Percentiles rank a stretch among this genome's conserved stretches.
phyloP scores from a whole-genome alignment of 306 rosid species.

The Trichosanthes truncata region DNA sequence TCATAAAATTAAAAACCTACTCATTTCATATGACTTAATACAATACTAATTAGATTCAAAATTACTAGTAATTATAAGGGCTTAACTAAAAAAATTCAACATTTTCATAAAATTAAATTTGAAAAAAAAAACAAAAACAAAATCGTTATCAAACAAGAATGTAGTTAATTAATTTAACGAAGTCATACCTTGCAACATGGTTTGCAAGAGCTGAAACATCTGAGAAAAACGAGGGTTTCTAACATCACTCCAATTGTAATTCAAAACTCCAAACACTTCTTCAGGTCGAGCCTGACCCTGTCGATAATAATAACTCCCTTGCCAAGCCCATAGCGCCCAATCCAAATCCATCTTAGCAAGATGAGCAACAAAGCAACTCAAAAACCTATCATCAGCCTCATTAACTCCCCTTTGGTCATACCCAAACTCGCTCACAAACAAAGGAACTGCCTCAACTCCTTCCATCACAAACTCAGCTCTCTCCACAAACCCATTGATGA shows the following conservation, averaged over 20 bases:
- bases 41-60: no score
- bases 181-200: constrained; percentile 20
- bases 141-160: neutral
- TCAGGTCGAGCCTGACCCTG: neutral
- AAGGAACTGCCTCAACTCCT: constrained; percentile 19
- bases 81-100: no score
- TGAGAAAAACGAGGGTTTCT: constrained; percentile 19
- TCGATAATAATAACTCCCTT: constrained; percentile 32
- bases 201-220: constrained; percentile 28
- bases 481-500: constrained; percentile 17
- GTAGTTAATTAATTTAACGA: no score
- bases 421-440: constrained; percentile 37
- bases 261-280: constrained; percentile 26
- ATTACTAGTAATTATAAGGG: no score
- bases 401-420: constrained; percentile 19
- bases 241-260: constrained; percentile 17
- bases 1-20: neutral
- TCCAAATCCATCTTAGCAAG: constrained; percentile 38
- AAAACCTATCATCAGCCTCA: constrained; percentile 14
- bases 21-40: no score
- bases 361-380: constrained; percentile 29
- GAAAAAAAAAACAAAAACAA: neutral
- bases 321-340: constrained; percentile 45
- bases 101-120: no score
- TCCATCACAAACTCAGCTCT: constrained; percentile 34